Base-by-base conservation (phyloP, 768 basidiomycete genomes). In the Termitomyces bulborhizus region DNA sequence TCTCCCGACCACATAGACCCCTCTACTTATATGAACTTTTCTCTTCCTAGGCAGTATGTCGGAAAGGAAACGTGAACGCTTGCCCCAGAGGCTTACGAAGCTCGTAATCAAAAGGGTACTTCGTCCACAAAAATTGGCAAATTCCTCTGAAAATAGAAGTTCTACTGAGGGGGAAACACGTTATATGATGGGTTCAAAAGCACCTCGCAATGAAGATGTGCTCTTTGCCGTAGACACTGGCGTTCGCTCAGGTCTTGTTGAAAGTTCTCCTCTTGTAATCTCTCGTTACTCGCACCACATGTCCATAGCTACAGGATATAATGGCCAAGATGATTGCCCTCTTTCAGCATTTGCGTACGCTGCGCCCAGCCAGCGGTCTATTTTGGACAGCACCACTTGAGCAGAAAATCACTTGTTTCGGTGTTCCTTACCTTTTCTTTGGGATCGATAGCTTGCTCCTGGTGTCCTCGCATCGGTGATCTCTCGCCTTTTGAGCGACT, bases 1-100 rank as follows among this genome's bases (percentile, higher is more conserved):
- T 21, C 21, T 21, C 21, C 21, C 21, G 21, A 21, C 21, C 21
- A 21, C 21, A 21, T 21, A 21, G 21, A 21, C 21, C 21, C 21
- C 21, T 21, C 21, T 21, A 21, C 21, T 21, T 21, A 21, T 21
- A 21, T 2, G 21, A 21, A 21, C 21, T 21, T 21, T 21, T 21
- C 1, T 21, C 21, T 2, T 21, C 21, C 2, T 21, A 21, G 21
- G 21, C 21, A 21, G 21, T 1, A 21, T 21, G 21, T 21, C 29
- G 16, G 52, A 31, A 45, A 54, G 8, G 58, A 56, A 27, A 60
- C 56, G 58, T 52, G 27, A 18, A 26, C 29, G 2, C 48, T 60
- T 31, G 55, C 39, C 0, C 55, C 55, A 2, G 36, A 36, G 18
- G 58, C 55, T 29, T 56, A 46, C n/a, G 52, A 45, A 21, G 50